These are phyloP conservation scores for Suhomyces kunorum DNA, from an alignment of 1,139 yeast species.

Conservation along the genomic window DNA sequence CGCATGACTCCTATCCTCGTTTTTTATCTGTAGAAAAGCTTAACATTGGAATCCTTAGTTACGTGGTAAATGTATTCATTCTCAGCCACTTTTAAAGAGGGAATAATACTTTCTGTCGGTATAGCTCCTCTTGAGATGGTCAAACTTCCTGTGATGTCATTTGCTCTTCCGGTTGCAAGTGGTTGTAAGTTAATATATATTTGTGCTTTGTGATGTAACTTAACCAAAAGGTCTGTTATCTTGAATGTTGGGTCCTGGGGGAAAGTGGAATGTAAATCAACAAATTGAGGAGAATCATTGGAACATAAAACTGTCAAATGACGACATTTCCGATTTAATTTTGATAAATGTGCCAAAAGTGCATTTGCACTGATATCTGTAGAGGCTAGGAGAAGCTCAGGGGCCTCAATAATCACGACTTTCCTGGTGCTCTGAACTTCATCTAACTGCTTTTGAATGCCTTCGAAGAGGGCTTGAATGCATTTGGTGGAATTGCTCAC, in stretches of 20 bases:
- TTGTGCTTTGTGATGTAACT: slow-evolving; percentile 51
- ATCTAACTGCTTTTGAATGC: slow-evolving; percentile 16
- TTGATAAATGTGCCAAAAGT: slow-evolving; percentile 36
- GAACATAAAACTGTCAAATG: slow-evolving; percentile 37
- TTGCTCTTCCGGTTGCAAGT: slow-evolving; percentile 77
- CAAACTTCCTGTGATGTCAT: slow-evolving; percentile 76
- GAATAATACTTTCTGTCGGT: slow-evolving; percentile 24
- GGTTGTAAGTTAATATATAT: slow-evolving; percentile 60
- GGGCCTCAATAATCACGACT: slow-evolving; percentile 46
- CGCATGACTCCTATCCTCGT: neutral
- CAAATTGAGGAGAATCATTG: slow-evolving; percentile 41
- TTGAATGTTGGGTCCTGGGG: slow-evolving; percentile 37
- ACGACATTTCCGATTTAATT: slow-evolving; percentile 37
- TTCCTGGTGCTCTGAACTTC: slow-evolving; percentile 14
- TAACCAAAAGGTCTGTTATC: slow-evolving; percentile 48
- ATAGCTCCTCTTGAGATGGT: slow-evolving; percentile 56
- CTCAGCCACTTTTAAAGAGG: slow-evolving; percentile 43
- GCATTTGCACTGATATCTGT: slow-evolving; percentile 36
- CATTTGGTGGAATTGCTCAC: slow-evolving; percentile 22
- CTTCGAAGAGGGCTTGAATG: slow-evolving; percentile 24
- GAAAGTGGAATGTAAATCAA: slow-evolving; percentile 33
- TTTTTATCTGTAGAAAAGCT: slow-evolving; percentile 42
- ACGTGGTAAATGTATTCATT: slow-evolving; percentile 66
- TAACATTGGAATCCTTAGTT: slow-evolving; percentile 54
- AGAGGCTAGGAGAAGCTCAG: slow-evolving; percentile 52